Evolutionary conservation across 805 yeast species (phyloP), one percentile per base, ranked within the genome.

Genomic region (Pichia paraexigua): DNA sequence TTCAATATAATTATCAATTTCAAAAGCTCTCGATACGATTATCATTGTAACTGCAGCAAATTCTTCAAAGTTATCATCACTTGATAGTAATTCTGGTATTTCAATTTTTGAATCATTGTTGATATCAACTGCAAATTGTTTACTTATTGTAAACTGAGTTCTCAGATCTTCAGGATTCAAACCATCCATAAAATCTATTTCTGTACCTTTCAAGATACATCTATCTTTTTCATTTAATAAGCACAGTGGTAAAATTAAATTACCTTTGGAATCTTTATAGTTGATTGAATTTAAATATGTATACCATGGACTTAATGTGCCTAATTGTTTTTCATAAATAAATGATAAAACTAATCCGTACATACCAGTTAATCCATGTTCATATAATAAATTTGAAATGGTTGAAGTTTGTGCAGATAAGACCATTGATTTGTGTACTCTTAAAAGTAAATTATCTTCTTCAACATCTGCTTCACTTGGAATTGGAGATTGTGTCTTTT

Each of bases 241-340:
- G 51, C 83, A 73, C 2, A 91, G 80, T 0, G 95, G 91, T 5
- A 74, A 51, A 10, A 70, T 65, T 8, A 15, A 35, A 13, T 50
- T 43, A 11, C 44, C 45, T 22, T 45, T 52, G n/a, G 27, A 18
- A 42, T 51, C 49, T 10, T 43, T 48, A 37, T 52, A 53, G 50
- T 72, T 69, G 27, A 88, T 76, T 20, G 85, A 72, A 27, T 71
- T 65, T 44, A 91, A 70, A 63, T 85, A 92, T 3, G 70, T 72
- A 53, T 53, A 72, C 97, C 97, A 92, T 6, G 96, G 97, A n/a
- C 95, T 85, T 5, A 64, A 58, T n/a, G 72, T 69, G 2, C 79
- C 79, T 45, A 75, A 68, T 3, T 78, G 68, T 50, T 73, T 65
- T 63, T 92, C 98, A 61, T 87, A 89, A 27, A 90, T 71, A 53